Evolutionary conservation across 2,329 filamentous ascomycete species (phyloP).

Genomic region (Exserohilum turcica): DNA sequence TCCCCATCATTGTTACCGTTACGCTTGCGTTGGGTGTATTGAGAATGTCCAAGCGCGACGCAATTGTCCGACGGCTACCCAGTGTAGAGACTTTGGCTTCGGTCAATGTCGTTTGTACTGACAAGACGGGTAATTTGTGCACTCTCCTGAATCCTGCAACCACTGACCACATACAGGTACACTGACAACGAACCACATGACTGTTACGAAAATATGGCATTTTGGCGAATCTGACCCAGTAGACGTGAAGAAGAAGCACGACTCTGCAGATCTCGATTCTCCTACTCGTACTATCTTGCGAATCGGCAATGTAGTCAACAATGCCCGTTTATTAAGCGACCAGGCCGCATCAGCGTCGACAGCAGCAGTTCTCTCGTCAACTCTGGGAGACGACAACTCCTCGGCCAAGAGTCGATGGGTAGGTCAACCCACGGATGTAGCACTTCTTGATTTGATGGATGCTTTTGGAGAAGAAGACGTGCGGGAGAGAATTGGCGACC

Average conservation of each 20-base stretch:
- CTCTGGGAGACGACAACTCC: conserved; percentile 66
- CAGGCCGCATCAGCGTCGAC: conserved; percentile 74
- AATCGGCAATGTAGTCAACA: conserved; percentile 96
- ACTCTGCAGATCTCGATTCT: conserved; percentile 65
- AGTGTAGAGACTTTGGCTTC: conserved; percentile 97
- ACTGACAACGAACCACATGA: conserved; percentile 97
- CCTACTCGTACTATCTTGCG: conserved; percentile 81
- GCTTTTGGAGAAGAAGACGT: conserved; percentile 90
- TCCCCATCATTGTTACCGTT: conserved; percentile 98
- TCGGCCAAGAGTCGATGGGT: conserved; percentile 86
- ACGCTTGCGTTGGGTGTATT: conserved; percentile 93
- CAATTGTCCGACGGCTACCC: conserved; percentile 92
- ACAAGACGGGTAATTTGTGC: conserved; percentile 76
- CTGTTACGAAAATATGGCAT: conserved; percentile 94
- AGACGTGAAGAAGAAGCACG: conserved; percentile 61
- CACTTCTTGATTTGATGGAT: conserved; percentile 92
- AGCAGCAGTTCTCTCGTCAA: conserved; percentile 84
- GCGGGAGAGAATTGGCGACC: conserved; percentile 80
- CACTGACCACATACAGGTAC: conserved; percentile 63
- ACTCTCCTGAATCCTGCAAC: not conserved
- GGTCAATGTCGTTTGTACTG: conserved; percentile 99
- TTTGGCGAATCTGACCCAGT: conserved; percentile 70
- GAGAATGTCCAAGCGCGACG: conserved; percentile 92
- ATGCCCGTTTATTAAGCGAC: conserved; percentile 77
- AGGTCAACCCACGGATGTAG: conserved; percentile 95